Base-by-base conservation (phyloP, 352 stramenopile genomes). In the Phytophthora foliorum region DNA sequence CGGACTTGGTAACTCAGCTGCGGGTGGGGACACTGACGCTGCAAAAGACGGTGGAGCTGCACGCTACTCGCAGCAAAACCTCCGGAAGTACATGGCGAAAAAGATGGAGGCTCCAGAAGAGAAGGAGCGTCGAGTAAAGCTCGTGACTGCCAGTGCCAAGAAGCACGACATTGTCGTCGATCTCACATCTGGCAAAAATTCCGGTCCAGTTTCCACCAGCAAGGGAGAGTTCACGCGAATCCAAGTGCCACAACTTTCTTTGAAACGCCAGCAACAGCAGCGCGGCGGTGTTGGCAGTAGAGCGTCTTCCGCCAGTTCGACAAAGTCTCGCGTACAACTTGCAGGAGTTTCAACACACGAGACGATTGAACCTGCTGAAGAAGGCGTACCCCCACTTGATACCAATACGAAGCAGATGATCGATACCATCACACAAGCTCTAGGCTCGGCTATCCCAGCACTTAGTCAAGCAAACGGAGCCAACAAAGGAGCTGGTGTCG, bases 11-110 rank as follows among this genome's bases (percentile, higher is more conserved):
- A 57, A 45, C n/a, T 52, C 57, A 3, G 24, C 49, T 16, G 48
- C 27, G 16, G 19, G 21, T 31, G 41, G 41, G 11, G 63, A 67
- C 29, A 25, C 13, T 42, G 67, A 73, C 25, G 67, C 61, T 52
- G 72, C 68, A 9, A 80, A 84, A 45, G 72, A 85, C 36, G 72
- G 77, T 0, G 57, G 46, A 41, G 63, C 52, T 21, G 57, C 53
- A 24, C 70, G 72, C 16, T 95, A 94, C 51, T 69, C 78, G 3
- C 82, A 91, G 63, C 76, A 91, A 50, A 84, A 86, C 14, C 71
- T 97, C 51, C 85, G 88, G 11, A 96, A 90, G 52, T 93, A 95
- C 57, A 95, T 97, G 77, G 85, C 77, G 19, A 94, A 92, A 62
- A 88, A 83, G n/a, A 80, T 97, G 74, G 91, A 97, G 70, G 64